phyloP scores from a whole-genome alignment of 2,329 filamentous ascomycete species.

The Elsinoe ampelina region DNA sequence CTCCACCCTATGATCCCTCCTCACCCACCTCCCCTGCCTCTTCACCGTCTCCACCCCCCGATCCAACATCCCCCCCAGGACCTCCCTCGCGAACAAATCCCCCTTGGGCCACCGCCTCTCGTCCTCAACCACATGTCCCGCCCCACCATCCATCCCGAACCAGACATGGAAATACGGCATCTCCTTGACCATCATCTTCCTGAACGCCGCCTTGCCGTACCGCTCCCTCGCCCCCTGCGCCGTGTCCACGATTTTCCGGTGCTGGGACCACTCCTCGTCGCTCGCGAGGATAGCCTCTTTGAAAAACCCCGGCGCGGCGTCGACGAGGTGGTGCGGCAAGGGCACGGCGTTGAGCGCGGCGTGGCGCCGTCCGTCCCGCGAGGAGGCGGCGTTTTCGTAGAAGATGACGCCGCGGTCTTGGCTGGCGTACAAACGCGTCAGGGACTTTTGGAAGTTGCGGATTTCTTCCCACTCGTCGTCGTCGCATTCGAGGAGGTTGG shows the following conservation, averaged over 20 bases:
- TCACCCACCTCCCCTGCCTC: slow-evolving; percentile 78
- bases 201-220: slow-evolving; percentile 71
- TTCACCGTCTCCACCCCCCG: slow-evolving; percentile 73
- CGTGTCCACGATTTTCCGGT: slow-evolving; percentile 90
- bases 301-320: slow-evolving; percentile 89
- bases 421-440: slow-evolving; percentile 89
- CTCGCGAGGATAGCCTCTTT: slow-evolving; percentile 80
- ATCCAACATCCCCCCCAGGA: slow-evolving; percentile 87
- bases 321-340: slow-evolving; percentile 82
- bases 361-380: slow-evolving; percentile 64
- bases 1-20: slow-evolving; percentile 59
- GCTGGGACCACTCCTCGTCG: slow-evolving; percentile 92
- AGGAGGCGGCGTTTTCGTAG: slow-evolving; percentile 86
- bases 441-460: slow-evolving; percentile 95
- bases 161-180: slow-evolving; percentile 98
- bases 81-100: slow-evolving; percentile 85
- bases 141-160: slow-evolving; percentile 84
- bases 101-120: slow-evolving; percentile 75
- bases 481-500: slow-evolving; percentile 92
- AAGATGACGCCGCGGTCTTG: slow-evolving; percentile 89
- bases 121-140: slow-evolving; percentile 90
- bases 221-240: slow-evolving; percentile 52
- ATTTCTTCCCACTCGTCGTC: slow-evolving; percentile 99
- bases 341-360: slow-evolving; percentile 80
- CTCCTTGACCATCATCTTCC: slow-evolving; percentile 76